Base-by-base conservation (phyloP, 108 stramenopile species). In the Cyclostephanos invisitatus region DNA sequence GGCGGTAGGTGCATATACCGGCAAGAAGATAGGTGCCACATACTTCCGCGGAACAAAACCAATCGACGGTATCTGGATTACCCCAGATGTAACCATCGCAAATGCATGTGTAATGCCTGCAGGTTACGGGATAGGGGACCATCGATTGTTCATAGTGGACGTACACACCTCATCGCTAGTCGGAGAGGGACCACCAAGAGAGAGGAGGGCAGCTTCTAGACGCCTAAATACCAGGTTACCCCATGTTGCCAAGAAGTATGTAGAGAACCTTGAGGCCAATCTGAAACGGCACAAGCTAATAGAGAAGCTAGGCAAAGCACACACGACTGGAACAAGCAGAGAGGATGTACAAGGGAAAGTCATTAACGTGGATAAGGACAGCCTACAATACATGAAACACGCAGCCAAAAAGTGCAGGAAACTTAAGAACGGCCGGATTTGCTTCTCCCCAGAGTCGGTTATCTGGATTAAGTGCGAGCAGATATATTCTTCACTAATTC, bases 361-460 rank as follows among this genome's bases (percentile, higher is more conserved):
- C 2, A 21, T 38, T 28, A 18, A 28, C 0, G n/a, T 71, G 5
- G 70, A 71, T 37, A 24, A n/a, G 1, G 60, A 71, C 0, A 37
- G 25, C 0, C 0, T 1, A 48, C 60, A 71, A 36, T 71, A 44
- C 47, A 61, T 48, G 70, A 27, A 5, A 6, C 42, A 49, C 20
- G 61, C 70, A 22, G 61, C 61, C 27, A 9, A 50, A 10, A 71
- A 62, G 24, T 71, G 60, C 60, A 1, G 61, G 24, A 71, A 62
- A 28, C 25, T 62, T 4, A 61, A 62, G 24, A 53, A 47, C 7
- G 40, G 40, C 7, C 8, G 40, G 4, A 42, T 42, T 1, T 42
- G 40, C 8, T 42, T 8, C 40, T 42, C 40, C 1, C 40, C 40
- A 11, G 40, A 42, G 8, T 42, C 40, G 8, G 40, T 42, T 11